Conservation (phyloP, 306 rosid species). For the Lathyrus oleraceus region DNA sequence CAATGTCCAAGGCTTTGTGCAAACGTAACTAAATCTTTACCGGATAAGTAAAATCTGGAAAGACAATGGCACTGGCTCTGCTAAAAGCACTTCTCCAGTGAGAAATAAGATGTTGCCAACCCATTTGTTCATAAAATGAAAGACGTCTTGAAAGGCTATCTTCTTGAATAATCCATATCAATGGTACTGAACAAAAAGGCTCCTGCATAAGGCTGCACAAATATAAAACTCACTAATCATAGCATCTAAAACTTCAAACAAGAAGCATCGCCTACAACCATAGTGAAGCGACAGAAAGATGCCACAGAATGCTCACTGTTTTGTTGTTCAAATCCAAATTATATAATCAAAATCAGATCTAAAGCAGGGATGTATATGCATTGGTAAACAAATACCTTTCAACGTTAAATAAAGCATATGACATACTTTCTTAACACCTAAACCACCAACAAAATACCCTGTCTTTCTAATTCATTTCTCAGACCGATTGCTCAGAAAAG, state of each 20-base stretch:
- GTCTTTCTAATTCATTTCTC: slow-evolving; percentile 24
- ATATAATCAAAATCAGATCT: background rate
- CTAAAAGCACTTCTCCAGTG: slow-evolving; percentile 80
- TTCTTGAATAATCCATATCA: slow-evolving; percentile 95
- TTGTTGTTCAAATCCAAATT: slow-evolving; percentile 27
- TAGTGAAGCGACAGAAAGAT: slow-evolving; percentile 25
- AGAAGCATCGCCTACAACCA: slow-evolving; percentile 22
- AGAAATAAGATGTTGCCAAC: slow-evolving; percentile 71
- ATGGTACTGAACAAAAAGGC: slow-evolving; percentile 90
- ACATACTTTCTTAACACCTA: slow-evolving; percentile 1
- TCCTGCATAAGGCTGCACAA: slow-evolving; percentile 99
- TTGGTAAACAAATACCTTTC: slow-evolving; percentile 2
- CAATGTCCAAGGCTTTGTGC: background rate
- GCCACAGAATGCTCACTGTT: slow-evolving; percentile 19
- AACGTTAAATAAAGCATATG: slow-evolving; percentile 16
- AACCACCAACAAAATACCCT: slow-evolving; percentile 32
- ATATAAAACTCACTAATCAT: slow-evolving; percentile 76
- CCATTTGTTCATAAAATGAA: slow-evolving; percentile 68
- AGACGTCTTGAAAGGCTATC: slow-evolving; percentile 82
- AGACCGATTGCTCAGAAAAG: slow-evolving; percentile 3
- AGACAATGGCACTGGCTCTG: slow-evolving; percentile 80
- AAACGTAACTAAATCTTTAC: slow-evolving; percentile 46
- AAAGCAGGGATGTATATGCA: background rate
- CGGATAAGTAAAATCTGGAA: slow-evolving; percentile 91
- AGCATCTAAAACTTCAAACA: slow-evolving; percentile 48